These are phyloP conservation scores for Hyphopichia fennica DNA, from an alignment of 1,139 yeast genomes.

Conservation along the genomic window DNA sequence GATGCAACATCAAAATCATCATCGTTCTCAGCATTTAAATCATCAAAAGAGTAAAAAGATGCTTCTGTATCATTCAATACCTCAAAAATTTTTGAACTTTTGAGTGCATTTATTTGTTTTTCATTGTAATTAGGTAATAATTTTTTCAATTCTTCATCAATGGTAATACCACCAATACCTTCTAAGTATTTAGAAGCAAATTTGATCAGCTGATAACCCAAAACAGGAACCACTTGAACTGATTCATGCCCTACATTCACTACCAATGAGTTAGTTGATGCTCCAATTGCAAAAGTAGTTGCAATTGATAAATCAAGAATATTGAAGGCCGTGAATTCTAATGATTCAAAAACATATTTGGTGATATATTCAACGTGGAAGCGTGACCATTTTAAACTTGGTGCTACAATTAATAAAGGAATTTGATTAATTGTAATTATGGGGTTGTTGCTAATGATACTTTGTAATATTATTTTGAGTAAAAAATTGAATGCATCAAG, in stretches of 20 bases:
- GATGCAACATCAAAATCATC: slow-evolving; percentile 91
- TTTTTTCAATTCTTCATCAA: slow-evolving; percentile 54
- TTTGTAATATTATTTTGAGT: slow-evolving; percentile 58
- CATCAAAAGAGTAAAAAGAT: slow-evolving; percentile 60
- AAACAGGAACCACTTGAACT: slow-evolving; percentile 75
- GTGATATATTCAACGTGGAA: slow-evolving; percentile 66
- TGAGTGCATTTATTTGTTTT: slow-evolving; percentile 71
- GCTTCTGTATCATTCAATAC: slow-evolving; percentile 59
- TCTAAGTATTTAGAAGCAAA: slow-evolving; percentile 53
- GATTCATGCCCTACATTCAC: slow-evolving; percentile 79
- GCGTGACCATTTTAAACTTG: slow-evolving; percentile 71
- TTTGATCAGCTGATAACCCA: slow-evolving; percentile 64
- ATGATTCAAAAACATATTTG: slow-evolving; percentile 70
- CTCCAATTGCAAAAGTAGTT: slow-evolving; percentile 70
- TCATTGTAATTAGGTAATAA: slow-evolving; percentile 58
- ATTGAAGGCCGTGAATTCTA: slow-evolving; percentile 74
- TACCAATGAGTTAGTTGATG: slow-evolving; percentile 60
- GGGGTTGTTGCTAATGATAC: slow-evolving; percentile 53
- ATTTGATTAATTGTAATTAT: slow-evolving; percentile 48
- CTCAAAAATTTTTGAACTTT: slow-evolving; percentile 74
- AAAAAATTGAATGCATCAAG: slow-evolving; percentile 71
- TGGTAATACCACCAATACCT: slow-evolving; percentile 58
- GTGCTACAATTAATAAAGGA: slow-evolving; percentile 56
- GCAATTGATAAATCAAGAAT: slow-evolving; percentile 70
- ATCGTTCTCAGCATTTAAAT: slow-evolving; percentile 43